Base-by-base conservation (phyloP, 2,329 filamentous ascomycete species). In the Penicillium janthinellum region DNA sequence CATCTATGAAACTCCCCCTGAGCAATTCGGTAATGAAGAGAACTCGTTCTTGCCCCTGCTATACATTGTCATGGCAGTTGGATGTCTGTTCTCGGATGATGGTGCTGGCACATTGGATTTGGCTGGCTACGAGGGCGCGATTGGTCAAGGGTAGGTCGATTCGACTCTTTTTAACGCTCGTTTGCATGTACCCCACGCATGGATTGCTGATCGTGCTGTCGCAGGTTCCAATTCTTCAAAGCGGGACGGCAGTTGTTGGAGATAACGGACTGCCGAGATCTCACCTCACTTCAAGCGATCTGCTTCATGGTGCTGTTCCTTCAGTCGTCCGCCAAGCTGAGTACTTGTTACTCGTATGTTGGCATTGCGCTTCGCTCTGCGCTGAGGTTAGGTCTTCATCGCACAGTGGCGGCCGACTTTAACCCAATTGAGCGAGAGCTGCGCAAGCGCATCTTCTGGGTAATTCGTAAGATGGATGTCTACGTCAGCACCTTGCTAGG, bases 221-320 rank as follows among this genome's bases (percentile, higher is more conserved):
- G 12, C 56, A 92, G 90, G 34, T 82, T 89, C 63, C 90, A 90
- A 79, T 94, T 90, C 64, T 92, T 91, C 72, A 86, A 85, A 66
- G 83, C 84, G 3, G 86, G 90, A 5, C 84, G 89, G 57, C 78
- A 85, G 45, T 80, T 92, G 58, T 78, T 93, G 50, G 82, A 84
- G 63, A 78, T 84, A 41, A 83, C 82, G 1, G 81, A 84, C 62
- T 92, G 90, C 66, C 86, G 90, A 49, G 90, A 93, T 70, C 79
- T 94, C 45, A 84, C 82, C 20, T 90, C 90, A 1, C 78, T 94
- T 8, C 90, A 95, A 73, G 86, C 89, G 2, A 82, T 95, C 6
- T 78, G 92, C 20, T 92, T 91, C 72, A 90, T 92, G 83, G 89
- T 92, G 51, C 79, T 94, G 2, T 95, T 93, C 70, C 81, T 94